A percentile compares a stretch with the other conserved stretches of the same genome.
Evolutionary conservation across 306 rosid species (phyloP).

Genomic region (Hippophae tibetana): DNA sequence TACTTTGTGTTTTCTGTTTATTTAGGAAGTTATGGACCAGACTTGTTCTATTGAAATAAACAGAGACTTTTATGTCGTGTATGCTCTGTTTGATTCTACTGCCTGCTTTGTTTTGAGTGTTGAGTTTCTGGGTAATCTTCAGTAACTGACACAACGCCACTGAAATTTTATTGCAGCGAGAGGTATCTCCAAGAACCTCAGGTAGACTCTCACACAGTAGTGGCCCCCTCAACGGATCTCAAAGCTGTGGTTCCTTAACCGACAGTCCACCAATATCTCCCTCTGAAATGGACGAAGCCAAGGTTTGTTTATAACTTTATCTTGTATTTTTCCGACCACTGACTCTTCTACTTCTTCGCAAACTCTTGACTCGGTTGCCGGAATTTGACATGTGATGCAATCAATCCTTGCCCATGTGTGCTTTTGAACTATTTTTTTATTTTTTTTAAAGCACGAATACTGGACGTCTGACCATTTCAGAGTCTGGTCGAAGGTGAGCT

Average conservation of each 20-base stretch:
- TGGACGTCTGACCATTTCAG: no score
- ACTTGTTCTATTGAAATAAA: neutral
- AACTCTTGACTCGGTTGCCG: conserved; percentile 23
- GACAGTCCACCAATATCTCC: conserved; percentile 94
- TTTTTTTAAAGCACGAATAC: no score
- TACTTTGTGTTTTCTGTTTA: neutral
- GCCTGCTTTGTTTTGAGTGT: no score
- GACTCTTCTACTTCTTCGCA: neutral
- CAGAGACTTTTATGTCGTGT: neutral
- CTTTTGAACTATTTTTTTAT: no score
- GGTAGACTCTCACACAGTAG: conserved; percentile 75
- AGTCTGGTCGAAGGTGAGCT: no score
- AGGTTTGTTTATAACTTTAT: conserved; percentile 31
- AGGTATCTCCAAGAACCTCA: conserved; percentile 46
- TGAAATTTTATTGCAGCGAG: conserved; percentile 34
- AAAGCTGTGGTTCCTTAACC: conserved; percentile 62
- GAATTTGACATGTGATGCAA: conserved; percentile 7
- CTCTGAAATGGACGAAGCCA: conserved; percentile 69
- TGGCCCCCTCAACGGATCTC: conserved; percentile 80
- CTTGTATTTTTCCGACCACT: neutral
- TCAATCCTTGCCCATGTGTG: no score
- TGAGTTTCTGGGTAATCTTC: no score
- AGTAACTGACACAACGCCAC: neutral
- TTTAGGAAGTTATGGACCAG: neutral
- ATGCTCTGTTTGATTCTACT: neutral